Base-by-base conservation (phyloP, 306 rosid genomes). In the Luffa aegyptiaca region DNA sequence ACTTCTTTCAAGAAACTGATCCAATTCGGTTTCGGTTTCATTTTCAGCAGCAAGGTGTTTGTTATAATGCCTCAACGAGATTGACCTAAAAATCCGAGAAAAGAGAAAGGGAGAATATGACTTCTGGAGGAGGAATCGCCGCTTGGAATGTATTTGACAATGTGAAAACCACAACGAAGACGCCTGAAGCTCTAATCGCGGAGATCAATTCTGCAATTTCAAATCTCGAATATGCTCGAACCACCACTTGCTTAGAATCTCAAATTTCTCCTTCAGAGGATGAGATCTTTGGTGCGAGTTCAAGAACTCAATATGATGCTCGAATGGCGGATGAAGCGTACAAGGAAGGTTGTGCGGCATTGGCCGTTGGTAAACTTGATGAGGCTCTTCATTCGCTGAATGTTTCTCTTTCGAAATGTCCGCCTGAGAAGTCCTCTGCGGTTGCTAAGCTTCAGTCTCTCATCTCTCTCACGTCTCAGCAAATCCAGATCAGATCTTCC, bases 131-230 rank as follows among this genome's bases (percentile, higher is more conserved):
- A 84, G 79, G 78, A 39, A 84, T 73, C 82, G 70, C 70, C 33
- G 87, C 58, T 9, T 92, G 97, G 97, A 91, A 86, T 56, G 93
- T 88, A 2, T 92, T 79, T 44, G 97, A 94, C 80, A 90, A 91
- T 68, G 89, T 91, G 46, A 90, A 88, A 78, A 81, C 85, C 26
- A 90, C 89, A 78, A 92, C 93, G 1, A 86, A 91, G 16, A 83
- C 88, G 46, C 98, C 98, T 26, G 97, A 92, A 79, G 88, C 93
- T 5, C 82, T 92, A 10, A 89, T 89, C 93, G 88, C 87, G 6
- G 98, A 95, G 90, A 90, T 90, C 79, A 89, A 91, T 78, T 78
- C 90, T 5, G 97, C 98, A 5, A 95, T 95, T 58, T 88, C 90
- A 1, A 93, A 83, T 75, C 90, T 95, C 0, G 98, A 95, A 73